Evolutionary conservation across 139 green algal genomes (phyloP).

Genomic region (Deuterostichococcus epilithicus): DNA sequence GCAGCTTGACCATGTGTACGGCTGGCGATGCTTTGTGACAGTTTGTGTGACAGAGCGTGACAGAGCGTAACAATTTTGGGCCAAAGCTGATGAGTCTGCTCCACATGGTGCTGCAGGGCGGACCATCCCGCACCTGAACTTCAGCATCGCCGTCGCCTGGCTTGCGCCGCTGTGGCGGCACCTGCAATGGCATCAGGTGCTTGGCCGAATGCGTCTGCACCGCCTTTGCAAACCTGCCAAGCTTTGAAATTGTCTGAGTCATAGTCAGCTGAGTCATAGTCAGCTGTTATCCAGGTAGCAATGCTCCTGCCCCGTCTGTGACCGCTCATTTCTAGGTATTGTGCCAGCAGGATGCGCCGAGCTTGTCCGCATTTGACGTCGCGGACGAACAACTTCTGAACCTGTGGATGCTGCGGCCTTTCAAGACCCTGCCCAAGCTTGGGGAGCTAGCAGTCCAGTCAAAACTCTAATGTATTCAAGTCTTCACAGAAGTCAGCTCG

Average conservation of each 20-base stretch:
- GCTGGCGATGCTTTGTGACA: no score
- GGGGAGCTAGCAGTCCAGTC: no score
- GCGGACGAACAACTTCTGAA: neutral
- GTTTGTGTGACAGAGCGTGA: no score
- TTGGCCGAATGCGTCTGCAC: no score
- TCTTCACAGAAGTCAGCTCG: no score
- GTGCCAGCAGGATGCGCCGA: neutral
- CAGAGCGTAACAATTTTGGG: no score
- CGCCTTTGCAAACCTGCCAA: no score
- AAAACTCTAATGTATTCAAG: neutral
- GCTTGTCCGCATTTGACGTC: neutral
- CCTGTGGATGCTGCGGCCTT: neutral
- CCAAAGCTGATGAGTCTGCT: neutral
- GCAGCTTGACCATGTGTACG: neutral
- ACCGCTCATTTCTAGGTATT: no score
- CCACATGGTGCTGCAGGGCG: slow-evolving; percentile 3
- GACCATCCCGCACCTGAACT: slow-evolving; percentile 62
- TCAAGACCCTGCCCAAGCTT: neutral
- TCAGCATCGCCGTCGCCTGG: slow-evolving; percentile 44
- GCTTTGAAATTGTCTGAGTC: no score
- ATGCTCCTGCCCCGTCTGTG: no score
- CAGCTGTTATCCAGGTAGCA: no score
- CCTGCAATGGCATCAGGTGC: neutral
- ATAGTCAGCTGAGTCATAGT: no score
- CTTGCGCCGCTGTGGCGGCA: slow-evolving; percentile 40